phyloP scores from a whole-genome alignment of 768 basidiomycete species.

The Kwoniella dejecticola region DNA sequence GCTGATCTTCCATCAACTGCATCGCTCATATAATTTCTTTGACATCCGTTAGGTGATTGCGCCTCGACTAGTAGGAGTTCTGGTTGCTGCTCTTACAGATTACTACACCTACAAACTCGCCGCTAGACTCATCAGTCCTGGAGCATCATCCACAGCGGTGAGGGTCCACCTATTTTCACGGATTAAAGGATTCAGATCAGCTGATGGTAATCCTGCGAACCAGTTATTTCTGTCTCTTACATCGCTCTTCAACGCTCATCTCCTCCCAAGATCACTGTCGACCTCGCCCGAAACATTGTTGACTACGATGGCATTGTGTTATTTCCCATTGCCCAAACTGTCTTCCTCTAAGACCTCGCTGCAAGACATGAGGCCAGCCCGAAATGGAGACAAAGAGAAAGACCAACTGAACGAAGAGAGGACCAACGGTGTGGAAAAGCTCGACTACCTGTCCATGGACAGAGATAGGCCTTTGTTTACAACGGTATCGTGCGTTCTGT shows the following conservation, averaged over 20 bases:
- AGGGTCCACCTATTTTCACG: slow-evolving; percentile 51
- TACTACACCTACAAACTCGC: slow-evolving; percentile 70
- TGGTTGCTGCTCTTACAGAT: slow-evolving; percentile 78
- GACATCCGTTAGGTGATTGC: slow-evolving; percentile 65
- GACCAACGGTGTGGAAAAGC: slow-evolving; percentile 2
- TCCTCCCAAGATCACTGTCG: slow-evolving; percentile 82
- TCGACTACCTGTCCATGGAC: slow-evolving; percentile 38
- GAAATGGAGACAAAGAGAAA: neutral
- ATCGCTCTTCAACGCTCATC: slow-evolving; percentile 82
- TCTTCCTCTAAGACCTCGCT: neutral
- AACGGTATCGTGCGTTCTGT: slow-evolving; percentile 5
- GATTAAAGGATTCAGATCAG: neutral
- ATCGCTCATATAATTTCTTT: neutral
- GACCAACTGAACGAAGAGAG: neutral
- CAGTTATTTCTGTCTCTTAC: slow-evolving; percentile 78
- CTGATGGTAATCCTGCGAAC: neutral
- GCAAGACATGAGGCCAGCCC: neutral
- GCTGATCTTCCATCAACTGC: neutral
- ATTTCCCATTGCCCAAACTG: slow-evolving; percentile 61
- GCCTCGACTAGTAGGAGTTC: slow-evolving; percentile 76
- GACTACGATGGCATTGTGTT: slow-evolving; percentile 71
- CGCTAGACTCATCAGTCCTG: slow-evolving; percentile 62
- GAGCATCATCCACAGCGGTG: slow-evolving; percentile 67
- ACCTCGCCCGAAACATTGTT: slow-evolving; percentile 91
- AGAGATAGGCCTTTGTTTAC: slow-evolving; percentile 11